These are phyloP conservation scores for Halophytophthora polymorphica DNA, from an alignment of 352 stramenopile genomes.

Conservation along the genomic window DNA sequence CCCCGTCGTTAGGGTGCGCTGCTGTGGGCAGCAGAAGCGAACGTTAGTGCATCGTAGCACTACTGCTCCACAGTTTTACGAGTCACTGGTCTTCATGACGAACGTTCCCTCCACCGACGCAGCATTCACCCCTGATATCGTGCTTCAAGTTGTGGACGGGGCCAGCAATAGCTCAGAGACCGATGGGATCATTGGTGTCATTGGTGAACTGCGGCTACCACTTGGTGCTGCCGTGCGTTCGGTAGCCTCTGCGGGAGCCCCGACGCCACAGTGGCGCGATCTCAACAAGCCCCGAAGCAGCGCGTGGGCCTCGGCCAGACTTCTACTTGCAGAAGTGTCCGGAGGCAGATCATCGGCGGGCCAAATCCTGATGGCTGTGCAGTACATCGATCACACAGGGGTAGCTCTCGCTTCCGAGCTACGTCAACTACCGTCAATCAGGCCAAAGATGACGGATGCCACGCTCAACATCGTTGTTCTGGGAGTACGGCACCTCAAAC, in stretches of 20 bases:
- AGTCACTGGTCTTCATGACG: slow-evolving; percentile 61
- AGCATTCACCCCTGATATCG: slow-evolving; percentile 60
- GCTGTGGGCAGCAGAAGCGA: slow-evolving; percentile 59
- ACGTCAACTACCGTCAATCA: slow-evolving; percentile 25
- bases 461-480: slow-evolving; percentile 66
- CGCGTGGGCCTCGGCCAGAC: slow-evolving; percentile 8
- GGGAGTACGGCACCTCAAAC: slow-evolving; percentile 66
- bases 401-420: slow-evolving; percentile 30
- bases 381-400: slow-evolving; percentile 53
- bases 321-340: slow-evolving; percentile 20
- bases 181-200: slow-evolving; percentile 7
- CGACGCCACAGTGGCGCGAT: slow-evolving; percentile 51
- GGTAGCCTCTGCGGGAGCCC: slow-evolving; percentile 34
- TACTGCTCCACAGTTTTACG: slow-evolving; percentile 77
- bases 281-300: slow-evolving; percentile 25
- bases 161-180: slow-evolving; percentile 26
- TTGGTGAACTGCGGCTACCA: slow-evolving; percentile 49
- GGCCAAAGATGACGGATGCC: slow-evolving; percentile 49
- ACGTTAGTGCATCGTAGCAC: slow-evolving; percentile 50
- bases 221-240: slow-evolving; percentile 46
- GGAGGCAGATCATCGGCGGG: slow-evolving; percentile 18
- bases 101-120: slow-evolving; percentile 47
- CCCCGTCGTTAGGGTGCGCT: slow-evolving; percentile 77
- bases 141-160: slow-evolving; percentile 69
- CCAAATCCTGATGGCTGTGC: slow-evolving; percentile 56